Base-by-base conservation (phyloP, 148 eudicot genomes). In the Euryodendron excelsum region DNA sequence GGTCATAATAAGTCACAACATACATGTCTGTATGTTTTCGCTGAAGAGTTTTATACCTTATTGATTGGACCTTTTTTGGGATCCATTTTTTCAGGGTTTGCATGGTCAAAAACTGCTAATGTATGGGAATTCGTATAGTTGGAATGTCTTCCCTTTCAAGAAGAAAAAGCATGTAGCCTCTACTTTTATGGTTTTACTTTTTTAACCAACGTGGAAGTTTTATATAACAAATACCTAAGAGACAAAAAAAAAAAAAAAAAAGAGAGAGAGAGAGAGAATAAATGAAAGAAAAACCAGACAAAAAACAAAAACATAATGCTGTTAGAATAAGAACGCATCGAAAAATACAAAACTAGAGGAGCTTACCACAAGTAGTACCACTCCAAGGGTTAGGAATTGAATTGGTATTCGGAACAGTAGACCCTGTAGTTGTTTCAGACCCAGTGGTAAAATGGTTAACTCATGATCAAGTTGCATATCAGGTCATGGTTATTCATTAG, bases 311-410 rank as follows among this genome's bases (percentile, higher is more conserved):
- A n/a, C 68, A 76, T 59, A 77, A 69, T 67, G 52, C 14, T 52
- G 41, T 41, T n/a, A 61, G 61, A 69, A 25, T 25, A 8, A 44
- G 6, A 58, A 75, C 21, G 78, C 9, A n/a, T 6, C 2, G 37
- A 30, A 34, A 52, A 31, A 30, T n/a, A n/a, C 20, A 60, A 5
- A 45, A 44, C 5, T 10, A 23, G 58, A n/a, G 45, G 37, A 52
- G 81, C 89, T 85, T 88, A 92, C 98, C 97, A 79, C 85, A 86
- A 87, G 85, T n/a, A n/a, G n/a, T 71, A 76, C 76, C 83, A 79
- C 85, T 80, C 98, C 98, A 94, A 15, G 98, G 98, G 74, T 94
- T 94, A 30, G 98, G 98, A 72, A 94, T 93, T 52, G 98, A 97
- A 76, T 92, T 89, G 31, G 89, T 78, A 77, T 92, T 94, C 60